These are phyloP conservation scores for Backusella circina DNA, from an alignment of 192 early-diverging fungal genomes.

Conservation along the genomic window DNA sequence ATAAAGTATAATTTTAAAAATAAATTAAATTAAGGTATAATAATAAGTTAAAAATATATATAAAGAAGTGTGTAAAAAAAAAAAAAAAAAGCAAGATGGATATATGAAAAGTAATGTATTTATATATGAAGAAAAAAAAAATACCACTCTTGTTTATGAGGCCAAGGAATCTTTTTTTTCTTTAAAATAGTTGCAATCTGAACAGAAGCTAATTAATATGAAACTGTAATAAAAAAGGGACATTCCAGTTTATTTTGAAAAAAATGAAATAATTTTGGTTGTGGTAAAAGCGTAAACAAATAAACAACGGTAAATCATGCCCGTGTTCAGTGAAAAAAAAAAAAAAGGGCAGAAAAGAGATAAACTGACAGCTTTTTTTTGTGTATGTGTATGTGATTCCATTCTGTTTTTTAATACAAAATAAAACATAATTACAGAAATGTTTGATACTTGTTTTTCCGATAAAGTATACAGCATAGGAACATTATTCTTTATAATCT, in stretches of 20 bases:
- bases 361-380: not conserved
- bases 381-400: not conserved
- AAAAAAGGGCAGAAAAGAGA: not conserved
- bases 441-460: not conserved
- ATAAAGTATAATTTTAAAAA: not conserved
- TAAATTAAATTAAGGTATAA: not conserved
- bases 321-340: no score
- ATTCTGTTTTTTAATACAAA: not conserved
- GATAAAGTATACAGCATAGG: not conserved
- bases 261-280: not conserved
- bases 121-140: not conserved
- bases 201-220: not conserved
- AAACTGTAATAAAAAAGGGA: not conserved
- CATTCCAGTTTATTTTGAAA: constrained; percentile 4
- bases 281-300: not conserved
- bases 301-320: not conserved
- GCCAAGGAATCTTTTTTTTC: not conserved
- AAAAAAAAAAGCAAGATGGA: not conserved
- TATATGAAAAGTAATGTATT: not conserved
- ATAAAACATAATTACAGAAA: not conserved
- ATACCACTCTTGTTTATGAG: not conserved
- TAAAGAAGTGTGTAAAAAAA: not conserved
- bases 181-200: not conserved
- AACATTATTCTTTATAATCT: not conserved
- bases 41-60: not conserved